phyloP scores from a whole-genome alignment of 192 early-diverging fungal species.

The Coemansia sp. region DNA sequence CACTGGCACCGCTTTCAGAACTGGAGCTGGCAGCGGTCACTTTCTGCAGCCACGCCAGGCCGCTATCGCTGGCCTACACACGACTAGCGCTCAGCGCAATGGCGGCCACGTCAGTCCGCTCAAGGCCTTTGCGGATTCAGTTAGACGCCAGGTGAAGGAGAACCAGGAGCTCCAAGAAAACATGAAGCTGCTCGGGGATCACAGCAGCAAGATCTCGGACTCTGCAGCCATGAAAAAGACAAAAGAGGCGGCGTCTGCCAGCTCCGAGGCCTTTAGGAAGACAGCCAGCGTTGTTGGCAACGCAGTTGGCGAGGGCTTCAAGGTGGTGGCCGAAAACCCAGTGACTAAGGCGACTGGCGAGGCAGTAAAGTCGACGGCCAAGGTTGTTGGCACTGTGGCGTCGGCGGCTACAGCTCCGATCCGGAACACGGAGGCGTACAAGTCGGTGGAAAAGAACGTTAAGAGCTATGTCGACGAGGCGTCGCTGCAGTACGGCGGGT shows the following conservation, averaged over 20 bases:
- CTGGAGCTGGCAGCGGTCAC: neutral
- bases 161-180: conserved; percentile 90
- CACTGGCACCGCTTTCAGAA: neutral
- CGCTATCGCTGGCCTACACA: conserved; percentile 25
- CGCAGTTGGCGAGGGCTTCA: conserved; percentile 61
- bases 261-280: conserved; percentile 65
- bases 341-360: conserved; percentile 78
- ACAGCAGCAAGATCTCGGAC: conserved; percentile 76
- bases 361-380: conserved; percentile 64
- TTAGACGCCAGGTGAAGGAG: conserved; percentile 91
- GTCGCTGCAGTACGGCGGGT: conserved; percentile 70
- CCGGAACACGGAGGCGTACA: conserved; percentile 64
- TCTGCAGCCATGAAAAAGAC: conserved; percentile 87
- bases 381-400: conserved; percentile 62
- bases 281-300: conserved; percentile 70
- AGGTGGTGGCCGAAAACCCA: conserved; percentile 68
- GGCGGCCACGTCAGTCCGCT: conserved; percentile 60
- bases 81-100: conserved; percentile 22
- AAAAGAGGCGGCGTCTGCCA: conserved; percentile 60
- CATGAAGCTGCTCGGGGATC: conserved; percentile 86
- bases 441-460: conserved; percentile 61
- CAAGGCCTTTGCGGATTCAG: conserved; percentile 80
- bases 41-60: conserved; percentile 4
- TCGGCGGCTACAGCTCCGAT: conserved; percentile 66
- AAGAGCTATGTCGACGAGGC: conserved; percentile 71